Evolutionary conservation across 352 stramenopile species (phyloP), one percentile per base, ranked within the genome.

Genomic region (Blastocystis sp.): DNA sequence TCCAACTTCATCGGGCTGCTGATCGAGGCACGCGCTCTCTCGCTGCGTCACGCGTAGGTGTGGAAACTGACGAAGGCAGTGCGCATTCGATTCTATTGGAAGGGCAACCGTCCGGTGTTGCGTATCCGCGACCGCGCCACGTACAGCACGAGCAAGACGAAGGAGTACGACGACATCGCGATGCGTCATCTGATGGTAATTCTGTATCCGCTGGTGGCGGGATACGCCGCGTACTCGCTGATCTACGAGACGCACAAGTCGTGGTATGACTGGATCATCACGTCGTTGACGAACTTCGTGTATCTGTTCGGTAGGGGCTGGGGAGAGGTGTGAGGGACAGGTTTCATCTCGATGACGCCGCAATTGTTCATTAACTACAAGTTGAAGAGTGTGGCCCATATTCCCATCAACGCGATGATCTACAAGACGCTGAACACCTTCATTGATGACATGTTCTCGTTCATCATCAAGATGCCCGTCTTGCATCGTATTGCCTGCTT

Each of bases 291-390:
- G 65, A 97, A 96, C 76, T 98, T 98, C 88, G 96, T 99, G 51
- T 99, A 98, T 91, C 96, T 96, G 85, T 98, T 99, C 91, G 79
- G 79, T 89, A 62, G 1, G 67, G 0, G 31, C 33, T 21, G 35
- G 39, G 12, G 24, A 29, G 13, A 16, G 37, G 19, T 3, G 37
- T 55, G 6, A 59, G 29, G 19, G 9, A 29, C 61, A 89, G 96
- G 96, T n/a, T 98, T 98, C 91, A 97, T 99, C 91, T 98, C 98
- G 94, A 98, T 99, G 96, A 98, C 96, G 50, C 96, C 96, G 80
- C 96, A 98, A 92, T 90, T 98, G 21, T 98, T 98, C 91, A 98
- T 98, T 91, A 98, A 98, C 91, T 98, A 98, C 94, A 98, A 98
- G 91, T 94, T 99, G 89, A 97, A 98, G 93, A 96, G 93, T 65